Evolutionary conservation across 164 flowering plant genomes (phyloP).

Genomic region (Buxus sempervirens): DNA sequence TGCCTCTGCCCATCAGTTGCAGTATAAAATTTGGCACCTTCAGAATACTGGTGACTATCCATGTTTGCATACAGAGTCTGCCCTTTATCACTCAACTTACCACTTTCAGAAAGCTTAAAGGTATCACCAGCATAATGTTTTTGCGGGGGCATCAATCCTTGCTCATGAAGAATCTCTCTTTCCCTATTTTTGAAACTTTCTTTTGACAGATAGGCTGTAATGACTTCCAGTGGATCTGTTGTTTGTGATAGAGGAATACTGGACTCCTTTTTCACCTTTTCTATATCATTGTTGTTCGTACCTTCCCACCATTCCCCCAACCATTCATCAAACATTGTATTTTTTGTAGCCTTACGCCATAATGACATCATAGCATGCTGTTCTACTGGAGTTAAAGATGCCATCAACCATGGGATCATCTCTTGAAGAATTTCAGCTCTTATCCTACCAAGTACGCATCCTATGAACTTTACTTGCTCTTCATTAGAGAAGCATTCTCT

Average conservation of each 20-base stretch:
- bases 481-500: conserved; percentile 49
- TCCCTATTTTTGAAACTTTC: conserved; percentile 24
- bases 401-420: conserved; percentile 83
- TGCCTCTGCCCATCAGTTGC: conserved; percentile 27
- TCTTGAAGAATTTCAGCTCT: conserved; percentile 64
- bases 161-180: conserved; percentile 16
- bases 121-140: conserved; percentile 14
- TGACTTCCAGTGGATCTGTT: conserved; percentile 49
- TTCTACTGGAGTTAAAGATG: conserved; percentile 52
- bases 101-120: conserved; percentile 16
- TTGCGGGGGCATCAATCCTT: conserved; percentile 10
- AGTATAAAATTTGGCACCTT: conserved; percentile 12
- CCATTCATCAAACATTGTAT: conserved; percentile 92
- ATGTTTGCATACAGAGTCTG: conserved; percentile 18
- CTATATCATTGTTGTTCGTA: conserved; percentile 14
- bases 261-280: conserved; percentile 26
- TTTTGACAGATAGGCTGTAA: conserved; percentile 42
- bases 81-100: conserved; percentile 16
- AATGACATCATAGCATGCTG: conserved; percentile 52
- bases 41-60: conserved; percentile 19
- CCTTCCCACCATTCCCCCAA: conserved; percentile 86
- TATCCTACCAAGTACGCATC: conserved; percentile 69
- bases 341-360: conserved; percentile 61
- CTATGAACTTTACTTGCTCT: conserved; percentile 79
- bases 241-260: conserved; percentile 22